A percentile compares a stretch with the other conserved stretches of the same genome.
phyloP scores from a whole-genome alignment of 257 asterid genomes.

The Ballota nigra region DNA sequence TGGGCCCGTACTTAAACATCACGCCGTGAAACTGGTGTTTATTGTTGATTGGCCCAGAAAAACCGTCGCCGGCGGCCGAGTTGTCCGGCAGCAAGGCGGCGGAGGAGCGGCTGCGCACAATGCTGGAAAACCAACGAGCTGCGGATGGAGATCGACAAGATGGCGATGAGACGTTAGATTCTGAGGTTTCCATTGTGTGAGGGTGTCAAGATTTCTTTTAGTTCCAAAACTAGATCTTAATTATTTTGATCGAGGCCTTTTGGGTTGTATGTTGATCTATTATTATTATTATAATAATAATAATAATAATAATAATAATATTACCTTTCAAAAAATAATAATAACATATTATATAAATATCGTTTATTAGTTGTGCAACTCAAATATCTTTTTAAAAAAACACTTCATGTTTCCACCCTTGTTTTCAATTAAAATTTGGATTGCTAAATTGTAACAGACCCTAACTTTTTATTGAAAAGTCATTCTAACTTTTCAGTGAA shows the following conservation, averaged over 20 bases:
- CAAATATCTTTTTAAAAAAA: too few relatives aligned
- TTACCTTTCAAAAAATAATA: too few relatives aligned
- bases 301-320: too few relatives aligned
- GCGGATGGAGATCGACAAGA: conserved; percentile 44
- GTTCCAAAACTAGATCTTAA: not conserved
- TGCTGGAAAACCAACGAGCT: conserved; percentile 69
- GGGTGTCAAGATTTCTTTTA: not conserved
- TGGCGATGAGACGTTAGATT: conserved; percentile 48
- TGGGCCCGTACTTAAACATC: conserved; percentile 82
- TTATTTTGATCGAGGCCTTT: not conserved
- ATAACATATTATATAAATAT: too few relatives aligned
- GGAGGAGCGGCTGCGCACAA: conserved; percentile 68
- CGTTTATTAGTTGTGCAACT: too few relatives aligned
- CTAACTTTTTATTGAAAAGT: too few relatives aligned
- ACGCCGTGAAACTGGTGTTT: conserved; percentile 72
- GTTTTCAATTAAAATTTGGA: too few relatives aligned
- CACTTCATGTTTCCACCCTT: too few relatives aligned
- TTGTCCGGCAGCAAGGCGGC: conserved; percentile 38
- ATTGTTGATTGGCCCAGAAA: conserved; percentile 51
- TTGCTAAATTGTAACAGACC: too few relatives aligned
- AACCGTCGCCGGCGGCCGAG: conserved; percentile 27
- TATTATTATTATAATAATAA: too few relatives aligned
- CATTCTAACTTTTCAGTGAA: too few relatives aligned
- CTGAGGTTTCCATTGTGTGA: conserved; percentile 26
- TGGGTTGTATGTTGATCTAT: not conserved